phyloP scores from a whole-genome alignment of 2,329 filamentous ascomycete genomes.

The Colletotrichum neosansevieriae region DNA sequence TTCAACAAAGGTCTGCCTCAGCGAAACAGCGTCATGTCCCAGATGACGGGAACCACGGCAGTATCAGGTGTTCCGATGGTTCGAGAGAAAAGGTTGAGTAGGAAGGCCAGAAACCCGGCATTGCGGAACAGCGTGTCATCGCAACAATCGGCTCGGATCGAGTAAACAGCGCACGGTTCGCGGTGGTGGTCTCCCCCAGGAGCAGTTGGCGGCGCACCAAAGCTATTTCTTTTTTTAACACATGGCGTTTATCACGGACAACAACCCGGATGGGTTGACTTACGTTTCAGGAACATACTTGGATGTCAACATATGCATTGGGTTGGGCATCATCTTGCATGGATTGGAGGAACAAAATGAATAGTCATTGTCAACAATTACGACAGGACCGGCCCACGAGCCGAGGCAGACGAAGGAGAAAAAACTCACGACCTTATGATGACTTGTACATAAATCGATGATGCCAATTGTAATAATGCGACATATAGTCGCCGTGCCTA shows the following conservation, averaged over 20 bases:
- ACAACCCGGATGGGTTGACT: background rate
- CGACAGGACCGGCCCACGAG: constrained; percentile 11
- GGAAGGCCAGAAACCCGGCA: constrained; percentile 13
- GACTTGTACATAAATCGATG: constrained; percentile 30
- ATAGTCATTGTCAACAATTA: constrained; percentile 7
- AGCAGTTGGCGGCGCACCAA: background rate
- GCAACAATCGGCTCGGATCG: constrained; percentile 34
- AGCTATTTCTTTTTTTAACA: background rate
- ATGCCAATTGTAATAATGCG: constrained; percentile 14
- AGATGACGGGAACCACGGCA: constrained; percentile 25
- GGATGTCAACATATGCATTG: constrained; percentile 32
- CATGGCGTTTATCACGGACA: constrained; percentile 16
- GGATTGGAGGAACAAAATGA: constrained; percentile 11
- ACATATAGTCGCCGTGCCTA: background rate
- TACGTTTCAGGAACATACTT: constrained; percentile 34
- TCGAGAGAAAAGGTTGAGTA: constrained; percentile 34
- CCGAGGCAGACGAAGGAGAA: background rate
- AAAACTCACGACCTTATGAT: constrained; percentile 30
- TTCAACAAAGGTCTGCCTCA: background rate
- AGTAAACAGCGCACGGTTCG: constrained; percentile 7
- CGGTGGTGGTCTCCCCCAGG: background rate
- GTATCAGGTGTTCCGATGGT: constrained; percentile 22
- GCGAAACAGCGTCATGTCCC: constrained; percentile 21
- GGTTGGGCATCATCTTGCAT: constrained; percentile 32
- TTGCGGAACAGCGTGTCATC: constrained; percentile 34